These are phyloP conservation scores for Holtermannia corniformis DNA, from an alignment of 768 basidiomycete genomes.

Conservation along the genomic window DNA sequence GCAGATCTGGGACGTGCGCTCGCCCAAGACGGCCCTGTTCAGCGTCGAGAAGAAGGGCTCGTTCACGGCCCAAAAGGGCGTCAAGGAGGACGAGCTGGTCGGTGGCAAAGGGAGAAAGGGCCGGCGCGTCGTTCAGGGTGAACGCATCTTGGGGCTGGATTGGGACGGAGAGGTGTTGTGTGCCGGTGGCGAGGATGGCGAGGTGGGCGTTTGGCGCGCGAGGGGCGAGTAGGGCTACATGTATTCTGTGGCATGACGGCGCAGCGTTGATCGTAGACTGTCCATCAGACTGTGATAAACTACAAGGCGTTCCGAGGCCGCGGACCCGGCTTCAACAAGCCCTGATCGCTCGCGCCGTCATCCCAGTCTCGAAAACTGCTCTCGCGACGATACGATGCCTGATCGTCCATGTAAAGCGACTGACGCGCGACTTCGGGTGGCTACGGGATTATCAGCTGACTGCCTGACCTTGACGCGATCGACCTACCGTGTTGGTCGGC, in stretches of 20 bases:
- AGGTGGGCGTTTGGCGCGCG: conserved; percentile 39
- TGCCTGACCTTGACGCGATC: background rate
- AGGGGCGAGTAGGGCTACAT: conserved; percentile 28
- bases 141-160: conserved; percentile 42
- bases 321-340: background rate
- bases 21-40: conserved; percentile 44
- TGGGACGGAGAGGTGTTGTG: conserved; percentile 46
- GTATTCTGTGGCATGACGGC: background rate
- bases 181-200: conserved; percentile 45
- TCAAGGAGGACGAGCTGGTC: background rate
- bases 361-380: background rate
- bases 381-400: background rate
- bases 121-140: conserved; percentile 26
- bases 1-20: conserved; percentile 46
- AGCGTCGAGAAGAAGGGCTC: conserved; percentile 32
- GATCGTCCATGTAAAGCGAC: conserved; percentile 20
- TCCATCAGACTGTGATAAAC: too few relatives aligned
- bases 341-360: background rate
- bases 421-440: conserved; percentile 18
- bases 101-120: background rate
- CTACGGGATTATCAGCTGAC: conserved; percentile 3
- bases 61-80: background rate
- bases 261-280: background rate
- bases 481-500: conserved; percentile 25
- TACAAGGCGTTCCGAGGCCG: too few relatives aligned